Evolutionary conservation across 1,284 basidiomycete species (phyloP).

Genomic region (Laetiporus sulphureus): DNA sequence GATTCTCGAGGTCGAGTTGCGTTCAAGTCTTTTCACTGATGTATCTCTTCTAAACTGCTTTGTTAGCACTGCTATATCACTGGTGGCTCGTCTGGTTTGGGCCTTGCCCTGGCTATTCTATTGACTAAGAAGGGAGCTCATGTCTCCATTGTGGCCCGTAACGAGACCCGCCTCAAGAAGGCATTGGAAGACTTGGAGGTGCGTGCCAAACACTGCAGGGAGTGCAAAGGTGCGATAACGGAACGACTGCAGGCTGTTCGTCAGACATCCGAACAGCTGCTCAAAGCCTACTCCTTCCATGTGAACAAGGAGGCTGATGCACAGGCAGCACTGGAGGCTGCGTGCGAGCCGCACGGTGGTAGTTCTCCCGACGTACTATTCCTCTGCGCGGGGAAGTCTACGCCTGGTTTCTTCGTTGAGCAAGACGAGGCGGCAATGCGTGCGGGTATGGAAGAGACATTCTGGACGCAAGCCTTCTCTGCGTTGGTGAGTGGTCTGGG

Average conservation of each 20-base stretch:
- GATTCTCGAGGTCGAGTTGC: slow-evolving; percentile 25
- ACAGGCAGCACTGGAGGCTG: slow-evolving; percentile 53
- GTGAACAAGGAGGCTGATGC: slow-evolving; percentile 46
- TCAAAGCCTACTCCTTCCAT: slow-evolving; percentile 59
- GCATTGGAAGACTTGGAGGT: slow-evolving; percentile 65
- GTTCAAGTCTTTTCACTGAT: background rate
- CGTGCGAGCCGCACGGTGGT: slow-evolving; percentile 45
- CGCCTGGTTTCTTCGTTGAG: slow-evolving; percentile 72
- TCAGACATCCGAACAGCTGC: slow-evolving; percentile 45
- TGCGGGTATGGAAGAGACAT: slow-evolving; percentile 55
- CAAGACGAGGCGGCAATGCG: slow-evolving; percentile 53
- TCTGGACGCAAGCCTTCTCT: slow-evolving; percentile 74
- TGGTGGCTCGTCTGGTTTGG: slow-evolving; percentile 78
- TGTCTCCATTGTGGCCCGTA: slow-evolving; percentile 78
- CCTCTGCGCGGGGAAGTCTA: slow-evolving; percentile 68
- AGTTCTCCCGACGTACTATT: slow-evolving; percentile 69
- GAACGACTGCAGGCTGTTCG: slow-evolving; percentile 32
- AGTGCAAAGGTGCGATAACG: background rate
- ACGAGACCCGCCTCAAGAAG: slow-evolving; percentile 49
- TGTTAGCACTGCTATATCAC: slow-evolving; percentile 70
- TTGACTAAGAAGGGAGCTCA: slow-evolving; percentile 71
- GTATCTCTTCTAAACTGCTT: background rate
- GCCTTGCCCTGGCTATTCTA: slow-evolving; percentile 63
- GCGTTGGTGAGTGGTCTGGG: slow-evolving; percentile 68
- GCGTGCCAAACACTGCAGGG: slow-evolving; percentile 9